Base-by-base conservation (phyloP, 1,139 yeast species). In the Blastobotrys illinoisensis region DNA sequence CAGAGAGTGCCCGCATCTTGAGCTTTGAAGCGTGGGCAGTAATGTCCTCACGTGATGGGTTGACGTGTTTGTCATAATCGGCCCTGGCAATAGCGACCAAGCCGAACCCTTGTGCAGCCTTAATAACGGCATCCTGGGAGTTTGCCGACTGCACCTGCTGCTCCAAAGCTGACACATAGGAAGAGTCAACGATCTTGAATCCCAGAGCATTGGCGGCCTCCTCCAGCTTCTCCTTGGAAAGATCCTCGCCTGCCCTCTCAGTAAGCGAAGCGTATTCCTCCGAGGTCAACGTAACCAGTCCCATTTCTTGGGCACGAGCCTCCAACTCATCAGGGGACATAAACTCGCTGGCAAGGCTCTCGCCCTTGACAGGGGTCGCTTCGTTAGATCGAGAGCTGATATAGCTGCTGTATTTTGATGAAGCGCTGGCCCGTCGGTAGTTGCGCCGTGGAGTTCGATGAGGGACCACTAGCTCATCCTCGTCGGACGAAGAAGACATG, bases 281-380 rank as follows among this genome's bases (percentile, higher is more conserved):
- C 49, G 67, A 63, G 2, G 85, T 75, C 20, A 85, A 60, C n/a
- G 81, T 61, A 7, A 79, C 77, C 56, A 83, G 65, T 46, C 79
- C 76, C 58, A 81, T 76, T 18, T 74, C 74, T 24, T 74, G 69
- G 0, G 85, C 85, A 62, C 78, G 82, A 20, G 71, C 67, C 56
- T 77, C 78, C 20, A 81, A 69, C 40, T 78, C 78, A 2, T 69
- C 62, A 7, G 68, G 69, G 0, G 76, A 62, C 52, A 74, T 56
- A 14, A 66, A 65, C 56, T 68, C 71, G 20, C 62, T 54, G 6
- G 69, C 69, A 49, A 66, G 58, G 44, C 56, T 57, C 44, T 52
- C 51, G n/a, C 46, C 46, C 51, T 60, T 61, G 36, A 59, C 52
- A 3, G 63, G 63, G 5, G 64, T 61, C 6, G 52, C 50, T 5